A percentile compares a stretch with the other conserved stretches of the same genome.
Conservation (phyloP, 148 eudicot genomes). For the Amaranthus palmeri region DNA sequence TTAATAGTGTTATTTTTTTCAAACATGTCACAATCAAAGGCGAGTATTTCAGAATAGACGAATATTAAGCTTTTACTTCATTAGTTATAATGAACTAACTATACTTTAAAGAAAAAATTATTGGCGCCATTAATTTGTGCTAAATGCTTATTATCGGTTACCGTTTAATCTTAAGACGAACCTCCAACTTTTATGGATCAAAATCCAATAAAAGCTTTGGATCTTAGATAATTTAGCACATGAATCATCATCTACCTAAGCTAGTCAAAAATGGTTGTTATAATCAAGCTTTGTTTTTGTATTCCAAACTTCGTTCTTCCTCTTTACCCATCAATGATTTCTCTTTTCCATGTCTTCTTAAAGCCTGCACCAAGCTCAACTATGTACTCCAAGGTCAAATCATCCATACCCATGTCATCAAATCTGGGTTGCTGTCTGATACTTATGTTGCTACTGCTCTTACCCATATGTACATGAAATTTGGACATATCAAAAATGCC, state of each 20-base stretch:
- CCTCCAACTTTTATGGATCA: constrained; percentile 7
- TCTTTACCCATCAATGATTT: constrained; percentile 35
- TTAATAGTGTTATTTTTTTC: no score
- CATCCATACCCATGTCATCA: constrained; percentile 59
- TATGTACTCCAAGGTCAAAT: constrained; percentile 42
- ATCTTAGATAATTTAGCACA: not conserved
- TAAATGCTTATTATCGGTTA: no score
- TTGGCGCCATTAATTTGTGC: not conserved
- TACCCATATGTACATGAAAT: constrained; percentile 47
- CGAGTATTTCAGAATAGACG: no score
- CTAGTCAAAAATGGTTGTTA: constrained; percentile 44
- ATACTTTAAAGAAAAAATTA: not conserved
- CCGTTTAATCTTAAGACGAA: not conserved
- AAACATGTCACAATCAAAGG: no score
- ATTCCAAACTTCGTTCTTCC: constrained; percentile 41
- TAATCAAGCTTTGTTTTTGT: constrained; percentile 38
- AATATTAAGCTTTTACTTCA: no score
- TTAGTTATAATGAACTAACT: no score
- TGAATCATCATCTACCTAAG: constrained; percentile 27
- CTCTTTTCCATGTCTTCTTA: constrained; percentile 65
- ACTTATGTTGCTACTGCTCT: constrained; percentile 53
- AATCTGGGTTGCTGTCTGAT: constrained; percentile 42
- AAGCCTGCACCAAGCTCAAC: constrained; percentile 55
- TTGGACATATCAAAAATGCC: constrained; percentile 31
- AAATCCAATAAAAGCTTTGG: not conserved